Conservation (phyloP, 805 yeast genomes). For the Nakazawaea siamensis region DNA sequence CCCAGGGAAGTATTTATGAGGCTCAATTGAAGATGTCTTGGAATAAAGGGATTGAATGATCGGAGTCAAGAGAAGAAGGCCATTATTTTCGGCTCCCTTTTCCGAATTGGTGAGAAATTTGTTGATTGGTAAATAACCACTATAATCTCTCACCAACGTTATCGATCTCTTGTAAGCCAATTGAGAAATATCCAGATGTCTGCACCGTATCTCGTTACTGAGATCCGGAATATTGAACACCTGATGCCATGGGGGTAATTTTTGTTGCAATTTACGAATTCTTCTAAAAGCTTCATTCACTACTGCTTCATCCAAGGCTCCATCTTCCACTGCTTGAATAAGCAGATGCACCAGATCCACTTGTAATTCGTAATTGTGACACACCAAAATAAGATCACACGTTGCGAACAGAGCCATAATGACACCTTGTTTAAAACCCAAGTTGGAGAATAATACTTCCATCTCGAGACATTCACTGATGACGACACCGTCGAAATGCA, state of each 20-base stretch:
- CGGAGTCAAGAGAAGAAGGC: slow-evolving; percentile 24
- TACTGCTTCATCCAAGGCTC: slow-evolving; percentile 28
- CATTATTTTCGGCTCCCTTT: slow-evolving; percentile 13
- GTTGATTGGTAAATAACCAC: slow-evolving; percentile 39
- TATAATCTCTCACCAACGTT: slow-evolving; percentile 46
- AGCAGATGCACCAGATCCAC: slow-evolving; percentile 43
- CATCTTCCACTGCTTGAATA: slow-evolving; percentile 22
- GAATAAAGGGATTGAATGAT: slow-evolving; percentile 25
- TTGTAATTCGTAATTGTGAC: slow-evolving; percentile 46
- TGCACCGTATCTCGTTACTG: slow-evolving; percentile 25
- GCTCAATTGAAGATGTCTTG: background rate
- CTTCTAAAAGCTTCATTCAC: slow-evolving; percentile 32
- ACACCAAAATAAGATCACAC: slow-evolving; percentile 56
- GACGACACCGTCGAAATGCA: slow-evolving; percentile 48
- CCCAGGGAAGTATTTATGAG: slow-evolving; percentile 20
- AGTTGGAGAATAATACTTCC: slow-evolving; percentile 55
- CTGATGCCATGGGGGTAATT: slow-evolving; percentile 36
- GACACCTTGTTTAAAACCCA: slow-evolving; percentile 61
- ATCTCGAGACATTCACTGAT: slow-evolving; percentile 54
- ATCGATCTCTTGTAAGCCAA: slow-evolving; percentile 42
- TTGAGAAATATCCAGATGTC: slow-evolving; percentile 35
- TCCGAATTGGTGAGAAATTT: slow-evolving; percentile 26
- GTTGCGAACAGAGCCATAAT: slow-evolving; percentile 55
- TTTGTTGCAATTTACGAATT: slow-evolving; percentile 33
- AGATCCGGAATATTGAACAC: slow-evolving; percentile 26